phyloP scores from a whole-genome alignment of 306 rosid genomes.

The Lathyrus aphaca region DNA sequence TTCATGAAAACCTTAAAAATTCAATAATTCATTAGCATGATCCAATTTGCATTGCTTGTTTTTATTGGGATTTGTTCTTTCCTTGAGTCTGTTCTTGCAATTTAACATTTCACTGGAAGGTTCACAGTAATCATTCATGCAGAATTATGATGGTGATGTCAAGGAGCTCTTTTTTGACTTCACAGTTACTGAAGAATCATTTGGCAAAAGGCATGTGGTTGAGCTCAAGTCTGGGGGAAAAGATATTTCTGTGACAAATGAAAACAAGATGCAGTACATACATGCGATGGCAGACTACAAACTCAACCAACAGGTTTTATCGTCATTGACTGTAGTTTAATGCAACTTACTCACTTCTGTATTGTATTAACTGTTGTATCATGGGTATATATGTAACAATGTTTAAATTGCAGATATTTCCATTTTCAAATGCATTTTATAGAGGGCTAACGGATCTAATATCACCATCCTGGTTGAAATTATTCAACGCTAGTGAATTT shows the following conservation, averaged over 20 bases:
- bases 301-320: conserved; percentile 88
- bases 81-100: conserved; percentile 35
- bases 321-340: conserved; percentile 34
- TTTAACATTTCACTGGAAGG: conserved; percentile 19
- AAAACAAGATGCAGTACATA: conserved; percentile 94
- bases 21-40: conserved; percentile 22
- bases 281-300: conserved; percentile 97
- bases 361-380: conserved; percentile 17
- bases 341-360: conserved; percentile 27
- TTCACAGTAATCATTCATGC: conserved; percentile 49
- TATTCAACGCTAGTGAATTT: conserved; percentile 91
- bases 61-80: conserved; percentile 9
- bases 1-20: conserved; percentile 27
- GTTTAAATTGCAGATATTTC: conserved; percentile 73
- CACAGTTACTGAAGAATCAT: conserved; percentile 94
- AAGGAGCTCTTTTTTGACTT: conserved; percentile 87
- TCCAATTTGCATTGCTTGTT: conserved; percentile 17
- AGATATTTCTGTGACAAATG: conserved; percentile 78
- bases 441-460: conserved; percentile 91
- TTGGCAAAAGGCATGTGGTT: conserved; percentile 69
- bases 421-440: conserved; percentile 85
- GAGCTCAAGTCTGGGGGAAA: conserved; percentile 95
- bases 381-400: conserved; percentile 36
- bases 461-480: conserved; percentile 94
- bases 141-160: conserved; percentile 86